Evolutionary conservation across 352 stramenopile genomes (phyloP), one percentile per base, ranked within the genome.

Genomic region (Blastocystis sp.): DNA sequence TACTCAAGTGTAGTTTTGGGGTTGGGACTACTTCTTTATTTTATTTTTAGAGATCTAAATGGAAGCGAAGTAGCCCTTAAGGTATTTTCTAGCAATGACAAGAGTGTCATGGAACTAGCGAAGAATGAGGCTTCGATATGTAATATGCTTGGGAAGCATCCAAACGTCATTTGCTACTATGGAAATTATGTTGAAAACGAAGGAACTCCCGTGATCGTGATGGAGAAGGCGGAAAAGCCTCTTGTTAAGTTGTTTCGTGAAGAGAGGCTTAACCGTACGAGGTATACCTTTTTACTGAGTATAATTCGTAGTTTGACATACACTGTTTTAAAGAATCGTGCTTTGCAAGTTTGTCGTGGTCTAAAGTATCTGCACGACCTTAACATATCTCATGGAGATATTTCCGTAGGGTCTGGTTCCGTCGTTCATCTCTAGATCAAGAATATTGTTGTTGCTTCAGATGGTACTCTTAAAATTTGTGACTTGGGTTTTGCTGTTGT

Each of bases 331-430:
- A 85, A 69, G 34, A 30, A 50, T 3, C 50, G 54, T 3, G 73
- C 50, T 11, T 37, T 85, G 3, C 73, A 85, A 47, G 41, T 85
- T 8, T 85, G 47, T 45, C 20, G 9, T 43, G 73, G 43, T 30
- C 30, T 85, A 37, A 85, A 85, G 73, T 85, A 47, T 39, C 50
- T 85, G 1, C 73, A 69, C 50, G 45, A 66, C 30, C 24, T 53
- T 20, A 26, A 68, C 3, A 85, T 85, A 55, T 85, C 73, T 39
- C 73, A 85, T 43, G 73, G 73, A 9, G 73, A 85, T 47, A 11
- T 85, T n/a, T 69, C 26, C 34, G 73, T 85, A 8, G 7, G 18
- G 9, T 34, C 30, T 47, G n/a, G 11, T 13, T 53, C 37, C 18
- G 24, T 16, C 53, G 20, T 45, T 68, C 7, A 85, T 41, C 11